Base-by-base conservation (phyloP, 1,284 basidiomycete genomes). In the Ceratobasidium theobromae region DNA sequence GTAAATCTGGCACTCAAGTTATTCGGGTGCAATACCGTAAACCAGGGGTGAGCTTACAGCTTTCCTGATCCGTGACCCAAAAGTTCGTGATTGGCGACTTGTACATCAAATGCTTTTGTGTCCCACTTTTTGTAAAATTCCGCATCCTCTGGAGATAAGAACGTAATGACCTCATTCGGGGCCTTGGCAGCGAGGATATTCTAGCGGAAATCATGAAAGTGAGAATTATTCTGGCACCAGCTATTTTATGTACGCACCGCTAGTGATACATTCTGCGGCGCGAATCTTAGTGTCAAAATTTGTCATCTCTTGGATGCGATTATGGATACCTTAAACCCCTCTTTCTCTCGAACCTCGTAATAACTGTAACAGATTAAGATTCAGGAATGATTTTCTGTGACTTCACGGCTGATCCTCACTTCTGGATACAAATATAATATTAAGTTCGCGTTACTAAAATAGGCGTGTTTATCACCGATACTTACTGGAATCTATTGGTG, bases 51-150 rank as follows among this genome's bases (percentile, higher is more conserved):
- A 33, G 9, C 46, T 25, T 38, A 60, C 57, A 60, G 45, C 21
- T 60, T 60, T 32, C 57, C 57, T 9, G 57, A 60, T 9, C 88
- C 88, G 70, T 91, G 89, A 0, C 89, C 89, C 3, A 91, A 81
- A 1, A 93, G 77, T 71, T 93, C 91, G 72, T 93, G 91, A 73
- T 90, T 93, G 11, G 90, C 91, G 11, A 93, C 91, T 71, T 93
- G 91, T 0, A 94, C 79, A 70, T 93, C 91, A 70, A 93, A 93
- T 0, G 89, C 84, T 16, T 82, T 80, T 48, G 79, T 82, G 69
- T 91, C 88, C 89, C 88, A 93, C 32, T 80, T 78, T 70, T 88
- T 86, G 77, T 88, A 92, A 6, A 91, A 76, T 1, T 80, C 82
- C 12, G 83, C 72, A 65, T 83, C 91, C 67, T 87, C 85, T 11